Conservation (phyloP, 2,329 filamentous ascomycete species). For the Ophiocordyceps polyrhachis-furcata region DNA sequence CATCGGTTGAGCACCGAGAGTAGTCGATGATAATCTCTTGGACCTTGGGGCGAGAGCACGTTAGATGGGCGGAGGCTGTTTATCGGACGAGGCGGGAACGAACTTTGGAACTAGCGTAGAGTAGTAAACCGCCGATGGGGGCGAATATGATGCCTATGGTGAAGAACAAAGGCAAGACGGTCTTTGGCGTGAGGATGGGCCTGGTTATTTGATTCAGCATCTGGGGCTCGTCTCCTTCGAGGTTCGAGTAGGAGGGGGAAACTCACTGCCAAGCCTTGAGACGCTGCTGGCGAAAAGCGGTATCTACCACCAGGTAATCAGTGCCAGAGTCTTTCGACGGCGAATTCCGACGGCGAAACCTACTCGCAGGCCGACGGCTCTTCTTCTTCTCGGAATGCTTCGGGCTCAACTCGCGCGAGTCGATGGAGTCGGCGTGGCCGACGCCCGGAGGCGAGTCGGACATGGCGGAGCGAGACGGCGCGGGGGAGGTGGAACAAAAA, state of each 20-base stretch:
- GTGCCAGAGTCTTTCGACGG: not conserved
- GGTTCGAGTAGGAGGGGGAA: not conserved
- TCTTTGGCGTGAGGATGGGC: slow-evolving; percentile 89
- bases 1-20: slow-evolving; percentile 48
- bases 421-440: slow-evolving; percentile 32
- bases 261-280: slow-evolving; percentile 97
- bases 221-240: not conserved
- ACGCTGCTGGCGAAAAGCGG: slow-evolving; percentile 89
- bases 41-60: slow-evolving; percentile 33
- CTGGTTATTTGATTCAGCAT: slow-evolving; percentile 21
- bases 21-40: slow-evolving; percentile 88
- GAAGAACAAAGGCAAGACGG: slow-evolving; percentile 81
- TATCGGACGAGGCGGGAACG: slow-evolving; percentile 5
- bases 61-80: slow-evolving; percentile 2
- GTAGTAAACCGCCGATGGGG: slow-evolving; percentile 69
- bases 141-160: slow-evolving; percentile 81
- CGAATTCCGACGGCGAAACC: slow-evolving; percentile 18
- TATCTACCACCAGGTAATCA: slow-evolving; percentile 41
- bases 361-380: slow-evolving; percentile 81
- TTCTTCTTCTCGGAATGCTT: slow-evolving; percentile 59
- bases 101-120: slow-evolving; percentile 73
- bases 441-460: slow-evolving; percentile 25
- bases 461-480: slow-evolving; percentile 16
- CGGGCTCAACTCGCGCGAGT: slow-evolving; percentile 31
- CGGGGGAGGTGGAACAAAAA: not conserved